Base-by-base conservation (phyloP, 2,329 filamentous ascomycete species). In the Colletotrichum sp. region DNA sequence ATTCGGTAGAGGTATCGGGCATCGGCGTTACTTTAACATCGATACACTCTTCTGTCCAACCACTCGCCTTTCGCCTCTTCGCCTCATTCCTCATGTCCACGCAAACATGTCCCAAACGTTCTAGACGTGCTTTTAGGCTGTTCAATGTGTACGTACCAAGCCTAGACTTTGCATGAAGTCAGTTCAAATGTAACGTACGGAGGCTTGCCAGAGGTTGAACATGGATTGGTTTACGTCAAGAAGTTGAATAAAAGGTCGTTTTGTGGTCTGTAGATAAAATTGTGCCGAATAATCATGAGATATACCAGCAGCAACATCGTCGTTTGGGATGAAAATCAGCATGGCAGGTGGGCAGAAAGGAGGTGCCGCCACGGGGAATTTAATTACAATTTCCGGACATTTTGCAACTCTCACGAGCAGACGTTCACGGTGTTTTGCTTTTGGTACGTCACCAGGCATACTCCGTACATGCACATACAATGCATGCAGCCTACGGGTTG, bases 381-480 rank as follows among this genome's bases (percentile, higher is more conserved):
- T 58, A 58, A 58, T 28, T 10, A 21, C 55, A 58, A 13, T 64
- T 21, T 38, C 18, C 24, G 26, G 55, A 58, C 24, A 30, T 30
- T 64, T 64, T 32, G 60, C 34, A 64, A 21, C 7, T 61, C 12
- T n/a, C 21, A 64, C 10, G 36, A 48, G 34, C 43, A 52, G 43
- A 52, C n/a, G 36, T 66, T 18, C 16, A 24, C 16, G 63, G 36
- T 48, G 63, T 48, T 48, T 12, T 66, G 30, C 26, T 43, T 67
- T 18, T 30, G 67, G 58, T 72, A 72, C 73, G 73, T 75, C 73
- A 75, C 57, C 63, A 13, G 36, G 32, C 69, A 75, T 75, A 24
- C 34, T 38, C 32, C 61, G 34, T 64, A 58, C 24, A 52, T 32
- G 38, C 34, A 32, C 16, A 57, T 69, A 16, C 24, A 15, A 68